Base-by-base conservation (phyloP, 257 asterid species). In the Pogostemon cablin region DNA sequence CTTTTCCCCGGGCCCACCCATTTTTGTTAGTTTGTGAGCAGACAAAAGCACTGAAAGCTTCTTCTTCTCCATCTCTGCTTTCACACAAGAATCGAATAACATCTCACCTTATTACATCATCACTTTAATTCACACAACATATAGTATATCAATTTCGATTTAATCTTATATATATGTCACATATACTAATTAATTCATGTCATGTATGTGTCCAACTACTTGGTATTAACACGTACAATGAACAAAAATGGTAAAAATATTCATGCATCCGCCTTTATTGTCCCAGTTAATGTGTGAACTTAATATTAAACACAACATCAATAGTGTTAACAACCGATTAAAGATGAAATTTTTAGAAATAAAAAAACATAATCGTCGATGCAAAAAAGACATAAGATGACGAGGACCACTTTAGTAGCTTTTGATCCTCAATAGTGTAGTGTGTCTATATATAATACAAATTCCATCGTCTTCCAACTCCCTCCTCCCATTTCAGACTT, bases 31-130 rank as follows among this genome's bases (percentile, higher is more conserved):
- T 81, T 77, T 71, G 35, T 77, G 73, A 81, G 85, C 84, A 79
- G 87, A 86, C 88, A 83, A 83, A 86, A 86, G 86, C 83, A 72
- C 55, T 43, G 44, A 65, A 71, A 78, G 77, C 82, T 79, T 76
- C 81, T 81, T 70, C 83, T 73, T 75, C 85, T 52, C 62, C 77
- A 49, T 47, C 81, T 62, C 40, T 62, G 79, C 78, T 75, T 83
- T 77, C 86, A 79, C 81, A 82, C 86, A 6, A 79, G 86, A 84
- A 84, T 84, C 86, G 32, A 25, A 25, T 25, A 25, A 25, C 32
- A 25, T 25, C 32, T 25, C 32, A 25, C 32, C 32, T 25, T 25
- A 25, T 25, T 25, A 25, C 32, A 25, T 25, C 32, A 25, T 25
- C 32, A 25, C 32, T 25, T 25, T 25, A 25, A 25, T 25, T 25